These are phyloP conservation scores for Ilyonectria robusta DNA, from an alignment of 2,329 filamentous ascomycete genomes.

Conservation along the genomic window DNA sequence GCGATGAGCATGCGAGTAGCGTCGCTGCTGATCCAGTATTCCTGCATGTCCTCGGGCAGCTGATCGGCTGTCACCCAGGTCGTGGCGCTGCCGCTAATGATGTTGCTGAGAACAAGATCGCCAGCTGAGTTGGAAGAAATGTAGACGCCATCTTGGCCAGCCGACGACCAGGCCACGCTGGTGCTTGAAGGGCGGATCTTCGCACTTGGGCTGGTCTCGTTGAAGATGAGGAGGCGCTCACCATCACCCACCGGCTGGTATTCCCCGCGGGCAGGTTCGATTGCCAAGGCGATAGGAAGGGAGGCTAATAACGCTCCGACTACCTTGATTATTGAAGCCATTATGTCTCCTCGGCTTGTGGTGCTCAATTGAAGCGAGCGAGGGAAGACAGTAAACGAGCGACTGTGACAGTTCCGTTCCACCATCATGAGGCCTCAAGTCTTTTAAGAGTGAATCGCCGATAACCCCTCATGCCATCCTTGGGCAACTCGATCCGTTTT, in stretches of 20 bases:
- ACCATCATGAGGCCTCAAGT: not conserved
- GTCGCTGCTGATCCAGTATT: constrained; percentile 75
- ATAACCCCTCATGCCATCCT: not conserved
- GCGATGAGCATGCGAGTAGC: constrained; percentile 72
- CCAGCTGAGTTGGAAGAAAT: constrained; percentile 66
- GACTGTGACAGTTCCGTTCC: not conserved
- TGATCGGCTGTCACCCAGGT: constrained; percentile 72
- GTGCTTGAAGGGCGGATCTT: constrained; percentile 62
- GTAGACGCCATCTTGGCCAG: constrained; percentile 73
- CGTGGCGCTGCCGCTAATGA: constrained; percentile 68
- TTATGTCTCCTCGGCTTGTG: constrained; percentile 6
- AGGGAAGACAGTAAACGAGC: not conserved
- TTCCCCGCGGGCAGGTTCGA: constrained; percentile 67
- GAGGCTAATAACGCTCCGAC: constrained; percentile 40
- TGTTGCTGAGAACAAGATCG: constrained; percentile 72
- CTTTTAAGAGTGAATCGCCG: not conserved
- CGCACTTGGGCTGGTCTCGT: constrained; percentile 67
- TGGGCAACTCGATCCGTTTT: not conserved
- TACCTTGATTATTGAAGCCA: constrained; percentile 25
- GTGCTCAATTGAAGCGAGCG: not conserved
- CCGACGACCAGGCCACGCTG: constrained; percentile 70
- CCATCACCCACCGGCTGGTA: constrained; percentile 70
- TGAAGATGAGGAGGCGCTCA: constrained; percentile 70
- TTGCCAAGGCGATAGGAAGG: constrained; percentile 48
- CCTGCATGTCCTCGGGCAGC: constrained; percentile 67